Evolutionary conservation across 805 yeast species (phyloP).

Genomic region (Candida loeiensis): DNA sequence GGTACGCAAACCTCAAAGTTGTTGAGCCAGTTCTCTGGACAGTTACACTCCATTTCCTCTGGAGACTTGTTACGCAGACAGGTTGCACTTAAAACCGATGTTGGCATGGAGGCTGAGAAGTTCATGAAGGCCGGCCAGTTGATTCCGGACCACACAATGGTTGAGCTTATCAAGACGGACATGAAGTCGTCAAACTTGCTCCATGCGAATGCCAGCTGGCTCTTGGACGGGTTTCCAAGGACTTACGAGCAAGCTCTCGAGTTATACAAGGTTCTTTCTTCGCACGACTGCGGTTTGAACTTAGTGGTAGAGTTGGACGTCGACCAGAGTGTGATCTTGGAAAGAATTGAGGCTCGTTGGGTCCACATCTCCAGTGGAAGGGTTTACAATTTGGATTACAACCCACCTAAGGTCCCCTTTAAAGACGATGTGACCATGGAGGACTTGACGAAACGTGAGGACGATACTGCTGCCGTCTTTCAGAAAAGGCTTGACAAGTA

Average conservation of each 20-base stretch:
- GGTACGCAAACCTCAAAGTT: conserved; percentile 81
- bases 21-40: conserved; percentile 45
- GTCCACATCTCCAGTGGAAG: conserved; percentile 83
- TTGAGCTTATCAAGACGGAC: conserved; percentile 51
- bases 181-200: conserved; percentile 44
- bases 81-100: conserved; percentile 48
- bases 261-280: conserved; percentile 44
- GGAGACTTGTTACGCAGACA: conserved; percentile 80
- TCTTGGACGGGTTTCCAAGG: conserved; percentile 91
- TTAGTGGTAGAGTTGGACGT: conserved; percentile 84
- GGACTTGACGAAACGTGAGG: conserved; percentile 71
- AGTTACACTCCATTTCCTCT: conserved; percentile 62
- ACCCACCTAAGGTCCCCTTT: conserved; percentile 82
- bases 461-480: conserved; percentile 76
- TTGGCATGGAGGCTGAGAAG: conserved; percentile 56
- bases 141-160: conserved; percentile 72
- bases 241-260: conserved; percentile 68
- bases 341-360: conserved; percentile 81
- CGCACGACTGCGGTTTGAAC: conserved; percentile 48
- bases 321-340: conserved; percentile 77
- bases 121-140: conserved; percentile 62
- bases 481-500: conserved; percentile 63
- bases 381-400: conserved; percentile 79
- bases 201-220: conserved; percentile 50
- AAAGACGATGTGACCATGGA: conserved; percentile 90